Base-by-base conservation (phyloP, 495 filamentous ascomycete genomes). In the Penicillium bialowiezense region DNA sequence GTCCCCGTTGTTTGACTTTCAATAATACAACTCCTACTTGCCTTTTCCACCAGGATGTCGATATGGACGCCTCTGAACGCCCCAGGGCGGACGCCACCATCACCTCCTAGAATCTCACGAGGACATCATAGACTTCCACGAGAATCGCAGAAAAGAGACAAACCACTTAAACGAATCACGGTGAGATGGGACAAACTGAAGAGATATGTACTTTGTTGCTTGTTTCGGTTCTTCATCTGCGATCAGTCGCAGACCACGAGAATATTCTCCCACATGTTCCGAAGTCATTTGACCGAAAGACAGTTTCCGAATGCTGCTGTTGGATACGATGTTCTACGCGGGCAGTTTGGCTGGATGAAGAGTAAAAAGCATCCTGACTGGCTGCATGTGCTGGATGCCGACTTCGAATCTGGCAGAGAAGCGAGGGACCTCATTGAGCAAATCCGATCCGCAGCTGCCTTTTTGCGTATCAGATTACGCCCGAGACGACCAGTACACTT, bases 291-390 rank as follows among this genome's bases (percentile, higher is more conserved):
- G 0, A 23, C 7, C 0, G 20, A 59, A 1, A 51, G 48, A 21
- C 66, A 63, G 60, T 69, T n/a, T 18, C 5, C 0, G 13, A 47
- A 10, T 49, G 23, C 49, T 1, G 13, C 7, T 51, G 2, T 54
- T 40, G 8, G 3, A 6, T 0, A 53, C 48, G 3, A 6, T 0
- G 51, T 46, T 0, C 19, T 71, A 0, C 6, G 55, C 6, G 41
- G 48, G 0, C 70, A 71, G 35, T 68, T 63, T 62, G 10, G n/a
- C 0, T 50, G 50, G 18, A 51, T 72, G 51, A 48, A n/a, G 10
- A 13, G 39, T 1, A 13, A 28, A 2, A 17, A 24, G 0, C 39
- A 65, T 14, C 26, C 41, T 0, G 49, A 64, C 0, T 72, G 65
- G 63, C 31, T 21, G 0, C 38, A 59, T 18, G 64, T 70, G 0